A percentile compares a stretch with the other conserved stretches of the same genome.
phyloP scores from a whole-genome alignment of 495 filamentous ascomycete species.

The Parachaetomium inaequale region DNA sequence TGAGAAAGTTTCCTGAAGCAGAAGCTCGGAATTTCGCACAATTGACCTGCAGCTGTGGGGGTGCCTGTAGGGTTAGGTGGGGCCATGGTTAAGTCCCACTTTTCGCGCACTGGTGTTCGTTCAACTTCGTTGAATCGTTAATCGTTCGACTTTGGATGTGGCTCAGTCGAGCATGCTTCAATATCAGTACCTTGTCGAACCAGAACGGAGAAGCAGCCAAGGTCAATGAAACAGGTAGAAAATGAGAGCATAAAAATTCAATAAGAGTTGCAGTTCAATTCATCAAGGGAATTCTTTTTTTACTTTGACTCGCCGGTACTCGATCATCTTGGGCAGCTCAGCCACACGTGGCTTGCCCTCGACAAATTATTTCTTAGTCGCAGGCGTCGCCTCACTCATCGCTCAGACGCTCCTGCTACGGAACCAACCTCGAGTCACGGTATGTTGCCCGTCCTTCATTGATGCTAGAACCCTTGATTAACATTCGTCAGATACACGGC shows the following conservation, averaged over 20 bases:
- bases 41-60: slow-evolving; percentile 32
- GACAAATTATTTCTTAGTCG: slow-evolving; percentile 18
- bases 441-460: neutral
- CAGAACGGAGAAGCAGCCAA: neutral
- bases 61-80: slow-evolving; percentile 31
- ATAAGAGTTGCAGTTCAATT: neutral
- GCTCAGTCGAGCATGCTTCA: neutral
- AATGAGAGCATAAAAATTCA: too few relatives aligned
- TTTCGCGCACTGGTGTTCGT: too few relatives aligned
- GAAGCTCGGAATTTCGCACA: slow-evolving; percentile 27
- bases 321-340: neutral
- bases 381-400: neutral
- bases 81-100: slow-evolving; percentile 6
- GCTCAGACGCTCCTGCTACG: neutral
- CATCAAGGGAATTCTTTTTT: neutral
- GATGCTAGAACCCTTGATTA: neutral
- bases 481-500: neutral
- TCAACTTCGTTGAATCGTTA: too few relatives aligned
- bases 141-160: neutral
- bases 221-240: neutral
- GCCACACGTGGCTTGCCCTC: slow-evolving; percentile 25
- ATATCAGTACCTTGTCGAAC: neutral
- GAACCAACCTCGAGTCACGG: neutral
- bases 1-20: slow-evolving; percentile 22
- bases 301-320: neutral